A percentile compares a stretch with the other conserved stretches of the same genome.
Conservation (phyloP, 495 filamentous ascomycete genomes). For the Daldinia childiae region DNA sequence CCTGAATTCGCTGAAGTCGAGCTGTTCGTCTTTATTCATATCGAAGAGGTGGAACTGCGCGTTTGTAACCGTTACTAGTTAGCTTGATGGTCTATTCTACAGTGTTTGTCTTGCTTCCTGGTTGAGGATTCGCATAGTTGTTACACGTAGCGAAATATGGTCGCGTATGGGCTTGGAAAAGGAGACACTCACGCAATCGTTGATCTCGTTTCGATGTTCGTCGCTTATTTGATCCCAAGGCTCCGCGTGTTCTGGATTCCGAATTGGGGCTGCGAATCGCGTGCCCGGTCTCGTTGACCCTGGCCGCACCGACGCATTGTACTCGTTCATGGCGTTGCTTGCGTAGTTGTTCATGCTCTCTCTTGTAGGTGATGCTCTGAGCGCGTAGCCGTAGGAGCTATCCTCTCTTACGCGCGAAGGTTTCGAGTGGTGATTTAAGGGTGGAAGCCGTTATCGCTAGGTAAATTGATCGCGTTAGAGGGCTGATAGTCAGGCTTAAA, state of each 20-base stretch:
- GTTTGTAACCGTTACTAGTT: constrained; percentile 17
- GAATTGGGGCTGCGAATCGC: constrained; percentile 47
- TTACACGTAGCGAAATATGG: background rate
- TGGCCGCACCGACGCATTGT: constrained; percentile 42
- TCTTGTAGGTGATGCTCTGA: constrained; percentile 19
- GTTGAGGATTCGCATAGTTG: background rate
- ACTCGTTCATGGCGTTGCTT: constrained; percentile 44
- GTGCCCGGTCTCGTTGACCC: constrained; percentile 40
- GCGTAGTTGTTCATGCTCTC: constrained; percentile 47
- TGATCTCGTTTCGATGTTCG: constrained; percentile 89
- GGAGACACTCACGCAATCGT: constrained; percentile 76
- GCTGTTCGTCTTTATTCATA: constrained; percentile 90
- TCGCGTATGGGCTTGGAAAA: background rate
- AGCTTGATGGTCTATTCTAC: constrained; percentile 6
- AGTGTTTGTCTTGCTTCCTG: background rate
- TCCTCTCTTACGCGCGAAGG: constrained; percentile 11
- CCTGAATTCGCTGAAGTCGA: constrained; percentile 98
- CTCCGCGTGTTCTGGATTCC: constrained; percentile 50
- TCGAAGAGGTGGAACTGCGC: constrained; percentile 93
- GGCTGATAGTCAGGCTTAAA: constrained; percentile 1
- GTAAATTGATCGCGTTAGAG: background rate
- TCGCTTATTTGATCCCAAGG: constrained; percentile 67
- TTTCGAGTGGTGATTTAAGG: background rate
- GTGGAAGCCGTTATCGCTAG: background rate
- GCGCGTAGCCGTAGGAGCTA: constrained; percentile 20